Conservation (phyloP, 768 basidiomycete genomes). For the Xanthoconium purpureum region DNA sequence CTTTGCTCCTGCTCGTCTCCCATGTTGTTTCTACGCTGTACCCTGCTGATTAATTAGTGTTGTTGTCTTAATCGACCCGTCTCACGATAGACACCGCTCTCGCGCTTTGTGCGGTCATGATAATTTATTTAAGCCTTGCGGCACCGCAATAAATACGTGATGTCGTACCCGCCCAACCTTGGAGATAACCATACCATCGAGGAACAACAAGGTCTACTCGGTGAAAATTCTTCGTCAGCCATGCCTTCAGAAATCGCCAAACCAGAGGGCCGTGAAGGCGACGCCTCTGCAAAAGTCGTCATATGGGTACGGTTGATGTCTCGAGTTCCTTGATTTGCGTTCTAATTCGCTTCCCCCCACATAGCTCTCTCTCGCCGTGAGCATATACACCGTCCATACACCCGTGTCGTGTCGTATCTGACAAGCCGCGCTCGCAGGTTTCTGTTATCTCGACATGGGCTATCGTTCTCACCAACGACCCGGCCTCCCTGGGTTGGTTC, state of each 20-base stretch:
- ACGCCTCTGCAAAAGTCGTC: conserved; percentile 32
- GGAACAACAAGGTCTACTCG: conserved; percentile 19
- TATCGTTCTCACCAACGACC: conserved; percentile 44
- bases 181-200: background rate
- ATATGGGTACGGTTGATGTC: conserved; percentile 36
- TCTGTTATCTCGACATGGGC: conserved; percentile 44
- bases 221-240: background rate
- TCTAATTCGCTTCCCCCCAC: background rate
- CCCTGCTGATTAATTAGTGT: conserved; percentile 26
- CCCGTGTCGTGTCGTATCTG: background rate
- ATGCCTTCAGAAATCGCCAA: conserved; percentile 31
- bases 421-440: conserved; percentile 30
- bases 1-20: conserved; percentile 4
- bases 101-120: background rate
- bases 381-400: background rate
- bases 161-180: background rate
- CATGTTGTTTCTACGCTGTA: conserved; percentile 25
- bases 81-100: background rate
- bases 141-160: background rate
- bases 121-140: background rate
- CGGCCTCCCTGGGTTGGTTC: conserved; percentile 55
- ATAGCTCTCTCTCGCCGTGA: conserved; percentile 20
- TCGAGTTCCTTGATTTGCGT: background rate
- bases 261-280: conserved; percentile 39
- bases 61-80: conserved; percentile 19